Base-by-base conservation (phyloP, 257 asterid genomes). In the Euphrasia confusa region DNA sequence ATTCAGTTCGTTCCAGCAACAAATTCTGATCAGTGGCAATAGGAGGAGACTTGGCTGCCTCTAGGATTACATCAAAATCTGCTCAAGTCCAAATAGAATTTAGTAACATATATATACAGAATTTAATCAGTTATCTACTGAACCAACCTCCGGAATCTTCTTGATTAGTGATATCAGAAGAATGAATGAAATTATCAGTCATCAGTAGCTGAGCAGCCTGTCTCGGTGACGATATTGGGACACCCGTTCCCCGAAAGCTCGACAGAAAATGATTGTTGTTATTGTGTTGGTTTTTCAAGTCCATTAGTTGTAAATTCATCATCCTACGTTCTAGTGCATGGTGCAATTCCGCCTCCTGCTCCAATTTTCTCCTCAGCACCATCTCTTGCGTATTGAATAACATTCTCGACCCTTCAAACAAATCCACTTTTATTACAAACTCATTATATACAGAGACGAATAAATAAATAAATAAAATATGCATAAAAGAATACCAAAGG, bases 321-420 rank as follows among this genome's bases (percentile, higher is more conserved):
- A 93, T 70, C 72, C 95, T 78, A 72, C 96, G 83, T 63, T 89
- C 95, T 37, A 93, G 77, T 7, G 88, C 90, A 58, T 89, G 95
- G 74, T 86, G 95, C 37, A 87, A 70, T 49, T 89, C 97, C 0
- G 84, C 89, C 69, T 87, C 92, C 72, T 88, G 92, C 81, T 93
- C 99, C 59, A 93, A 54, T 71, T 81, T 89, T 57, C 96, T 84
- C 75, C 95, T 80, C 35, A 83, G 70, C 84, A 89, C 72, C 78
- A 87, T 78, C 74, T 87, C 97, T 52, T 84, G 96, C 0, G 99
- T 39, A 69, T 65, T 89, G 54, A 74, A 73, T 13, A 84, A 63
- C 91, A 85, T 82, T 72, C 95, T 77, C 2, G 89, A 76, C 26
- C 96, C 99, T 87, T 35, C 2, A 35, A 35, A 35, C 10, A 35